Evolutionary conservation across 441 rosid species (phyloP), one percentile per base, ranked within the genome.

Genomic region (Gossypium aridum): DNA sequence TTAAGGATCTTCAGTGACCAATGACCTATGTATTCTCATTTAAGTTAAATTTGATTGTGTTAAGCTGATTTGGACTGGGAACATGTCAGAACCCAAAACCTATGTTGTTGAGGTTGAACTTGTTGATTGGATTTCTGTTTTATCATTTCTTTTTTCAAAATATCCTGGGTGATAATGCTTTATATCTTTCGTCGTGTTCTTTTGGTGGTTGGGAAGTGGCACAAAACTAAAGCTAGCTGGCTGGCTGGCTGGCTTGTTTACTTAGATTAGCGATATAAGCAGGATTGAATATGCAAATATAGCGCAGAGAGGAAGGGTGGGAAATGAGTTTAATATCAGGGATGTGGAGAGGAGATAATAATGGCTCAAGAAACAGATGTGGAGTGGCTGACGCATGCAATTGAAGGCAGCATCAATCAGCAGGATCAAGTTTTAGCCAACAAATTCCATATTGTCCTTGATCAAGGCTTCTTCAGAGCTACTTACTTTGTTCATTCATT

Each of bases 311-410:
- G 47, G 47, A 39, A 39, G 13, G 8, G 92, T 25, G 94, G 92
- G 34, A 8, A 89, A 78, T 23, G 93, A 93, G 55, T 80, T 93
- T 84, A 93, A 92, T 83, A 76, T 89, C 71, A 85, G 97, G 76
- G 88, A 92, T 78, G 84, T 83, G 90, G 96, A 1, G 12, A 8
- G 47, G 47, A 94, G 73, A 91, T 94, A 70, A 94, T 96, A 72
- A 88, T 93, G 91, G 83, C 95, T 0, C 97, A 89, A 82, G 92
- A 90, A 80, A 79, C 87, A 2, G 92, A 86, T 31, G 55, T 51
- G 4, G 17, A 51, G 56, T 51, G 16, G 56, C 6, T n/a, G 56
- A 39, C 12, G 47, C 12, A 39, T 0, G 13, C 47, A 39, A 39
- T 39, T 39, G 47, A 39, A 39, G 47, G 47, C 47, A 39, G 47